These are phyloP conservation scores for Corylus americana DNA, from an alignment of 306 rosid species.

Conservation along the genomic window DNA sequence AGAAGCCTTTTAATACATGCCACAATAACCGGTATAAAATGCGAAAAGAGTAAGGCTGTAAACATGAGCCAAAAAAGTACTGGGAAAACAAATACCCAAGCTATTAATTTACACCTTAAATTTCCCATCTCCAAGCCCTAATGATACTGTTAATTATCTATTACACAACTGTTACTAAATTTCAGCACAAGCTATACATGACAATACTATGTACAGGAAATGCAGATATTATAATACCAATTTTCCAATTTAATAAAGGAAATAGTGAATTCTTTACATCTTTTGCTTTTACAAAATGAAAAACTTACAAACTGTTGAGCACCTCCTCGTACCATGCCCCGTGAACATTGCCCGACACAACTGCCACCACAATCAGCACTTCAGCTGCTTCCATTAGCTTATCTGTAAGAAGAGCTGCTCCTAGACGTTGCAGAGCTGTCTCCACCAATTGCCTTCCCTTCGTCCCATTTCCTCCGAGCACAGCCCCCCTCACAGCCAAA, in stretches of 20 bases:
- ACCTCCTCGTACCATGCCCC: conserved; percentile 38
- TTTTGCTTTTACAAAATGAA: background rate
- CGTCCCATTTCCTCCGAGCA: conserved; percentile 34
- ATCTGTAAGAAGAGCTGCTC: conserved; percentile 26
- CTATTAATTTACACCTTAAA: background rate
- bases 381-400: conserved; percentile 33
- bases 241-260: background rate
- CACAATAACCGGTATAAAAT: too few relatives aligned
- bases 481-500: conserved; percentile 34
- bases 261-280: background rate
- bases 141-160: background rate
- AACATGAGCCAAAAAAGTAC: background rate
- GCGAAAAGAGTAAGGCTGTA: too few relatives aligned
- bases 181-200: background rate
- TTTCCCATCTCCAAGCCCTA: background rate
- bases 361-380: conserved; percentile 35
- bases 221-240: background rate
- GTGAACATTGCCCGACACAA: conserved; percentile 34
- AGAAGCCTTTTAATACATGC: too few relatives aligned
- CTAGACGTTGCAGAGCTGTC: conserved; percentile 29
- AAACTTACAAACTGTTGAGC: conserved; percentile 5
- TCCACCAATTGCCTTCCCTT: conserved; percentile 35
- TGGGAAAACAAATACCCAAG: background rate
- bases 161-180: background rate
- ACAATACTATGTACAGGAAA: background rate